Evolutionary conservation across 2,329 filamentous ascomycete genomes (phyloP), one percentile per base, ranked within the genome.

Genomic region (Verticillium nubilum): DNA sequence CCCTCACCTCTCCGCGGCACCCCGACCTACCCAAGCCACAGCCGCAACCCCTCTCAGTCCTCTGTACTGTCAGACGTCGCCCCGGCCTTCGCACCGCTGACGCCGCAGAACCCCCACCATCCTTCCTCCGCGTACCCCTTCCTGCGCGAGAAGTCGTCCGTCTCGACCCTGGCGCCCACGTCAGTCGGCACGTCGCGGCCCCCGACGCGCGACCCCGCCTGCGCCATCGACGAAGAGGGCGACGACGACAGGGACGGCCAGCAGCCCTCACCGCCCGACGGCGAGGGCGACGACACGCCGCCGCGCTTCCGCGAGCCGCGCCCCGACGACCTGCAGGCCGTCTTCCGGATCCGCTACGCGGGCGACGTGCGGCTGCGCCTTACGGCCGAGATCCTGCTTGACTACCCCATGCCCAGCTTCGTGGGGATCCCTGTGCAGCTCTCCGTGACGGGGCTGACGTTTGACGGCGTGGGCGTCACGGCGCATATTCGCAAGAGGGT

Each of bases 401-500:
- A 99, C 74, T 99, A 99, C 72, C 95, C 95, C 1, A 98, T 98
- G 91, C 93, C 93, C 47, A 96, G 91, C 77, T 99, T 99, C 69
- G 94, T 98, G 2, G 92, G 93, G 13, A 94, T 99, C 62, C 95
- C 95, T 1, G 83, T 99, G 54, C 94, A 95, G 73, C 81, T 99
- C 27, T 97, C 94, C 72, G 96, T 99, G 66, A 98, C 95, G 0
- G 95, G 95, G 0, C 76, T 99, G 61, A 92, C 90, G 0, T 99
- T 99, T 75, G 94, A 99, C 70, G 95, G 95, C 1, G 91, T 98
- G 10, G 94, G 93, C 1, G 91, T 98, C 54, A 75, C 97, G 60
- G 95, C 95, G 10, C 89, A 96, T 73, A 97, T 98, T 65, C 87
- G 93, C 64, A 92, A 90, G 73, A 82, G 90, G 63, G 87, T 94